Evolutionary conservation across 129 eudicot species (phyloP), one percentile per base, ranked within the genome.

Genomic region (Logfia minima): DNA sequence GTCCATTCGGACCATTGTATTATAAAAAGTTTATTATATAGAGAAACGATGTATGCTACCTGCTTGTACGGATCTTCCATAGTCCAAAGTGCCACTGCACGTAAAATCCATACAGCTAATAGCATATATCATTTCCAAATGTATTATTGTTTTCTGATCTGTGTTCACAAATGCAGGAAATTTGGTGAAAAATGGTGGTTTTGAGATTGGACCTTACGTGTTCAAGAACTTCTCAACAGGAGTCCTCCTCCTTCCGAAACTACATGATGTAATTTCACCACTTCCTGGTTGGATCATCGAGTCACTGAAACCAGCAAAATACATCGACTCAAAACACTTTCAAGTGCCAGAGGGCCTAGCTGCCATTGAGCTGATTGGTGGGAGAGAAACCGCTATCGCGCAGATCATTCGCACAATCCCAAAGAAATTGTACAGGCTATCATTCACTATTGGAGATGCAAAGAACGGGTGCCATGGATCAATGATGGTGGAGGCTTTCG

Each of bases 191-290:
- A 90, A 90, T 66, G 96, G 96, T 53, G 93, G 85, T 0, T 90
- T 90, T 70, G 96, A 90, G 81, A 79, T 35, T 5, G 96, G 96
- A 5, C 96, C 96, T 5, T 87, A 90, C 39, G 84, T 86, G 61
- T 88, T 90, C 89, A 83, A 84, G 70, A 86, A 86, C 84, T 90
- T 70, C 86, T 86, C 96, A 34, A 88, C 91, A 1, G 93, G 96
- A 45, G 86, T 90, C 59, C 89, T 90, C 51, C 65, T 90, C 78
- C 91, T 83, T 58, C 96, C 91, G 70, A 81, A 84, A 59, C 62
- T 65, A 29, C 63, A 78, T 4, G 93, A 90, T 80, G 8, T 39
- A 4, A 52, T 81, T 53, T 88, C 96, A 37, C 89, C 96, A 7
- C 84, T 88, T 26, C 91, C 87, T 0, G 89, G 93, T 14, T 90